A percentile compares a stretch with the other conserved stretches of the same genome.
These are phyloP conservation scores for Chrysoporthe puriensis DNA, from an alignment of 2,329 filamentous ascomycete species.

Conservation along the genomic window DNA sequence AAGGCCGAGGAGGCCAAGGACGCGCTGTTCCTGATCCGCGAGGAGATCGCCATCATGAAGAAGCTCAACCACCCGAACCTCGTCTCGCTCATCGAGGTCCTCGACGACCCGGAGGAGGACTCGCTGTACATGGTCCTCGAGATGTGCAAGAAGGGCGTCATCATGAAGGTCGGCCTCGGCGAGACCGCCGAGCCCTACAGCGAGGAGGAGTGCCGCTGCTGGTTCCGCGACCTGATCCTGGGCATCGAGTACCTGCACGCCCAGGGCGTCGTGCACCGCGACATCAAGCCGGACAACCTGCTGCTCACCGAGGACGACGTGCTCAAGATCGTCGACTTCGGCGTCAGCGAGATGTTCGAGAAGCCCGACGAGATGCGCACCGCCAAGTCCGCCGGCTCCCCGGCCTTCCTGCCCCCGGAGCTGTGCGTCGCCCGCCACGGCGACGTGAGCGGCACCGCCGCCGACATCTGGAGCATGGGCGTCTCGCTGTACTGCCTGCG, in stretches of 20 bases:
- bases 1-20: slow-evolving; percentile 66
- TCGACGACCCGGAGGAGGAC: slow-evolving; percentile 94
- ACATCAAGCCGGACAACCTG: slow-evolving; percentile 98
- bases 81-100: slow-evolving; percentile 89
- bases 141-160: slow-evolving; percentile 97
- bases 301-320: slow-evolving; percentile 87
- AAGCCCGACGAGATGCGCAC: slow-evolving; percentile 85
- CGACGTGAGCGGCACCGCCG: slow-evolving; percentile 83
- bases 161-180: slow-evolving; percentile 94
- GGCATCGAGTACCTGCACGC: slow-evolving; percentile 97
- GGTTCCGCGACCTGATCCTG: slow-evolving; percentile 93
- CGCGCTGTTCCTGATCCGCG: slow-evolving; percentile 84
- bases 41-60: slow-evolving; percentile 99
- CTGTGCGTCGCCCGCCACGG: slow-evolving; percentile 86
- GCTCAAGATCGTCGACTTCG: slow-evolving; percentile 97
- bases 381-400: slow-evolving; percentile 90
- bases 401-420: slow-evolving; percentile 92
- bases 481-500: slow-evolving; percentile 90
- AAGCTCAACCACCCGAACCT: slow-evolving; percentile 94
- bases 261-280: slow-evolving; percentile 91
- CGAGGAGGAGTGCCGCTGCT: slow-evolving; percentile 80
- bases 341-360: slow-evolving; percentile 98
- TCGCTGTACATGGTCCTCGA: slow-evolving; percentile 98
- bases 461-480: slow-evolving; percentile 99
- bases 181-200: slow-evolving; percentile 81